Percentiles rank a stretch among this genome's conserved stretches.
Evolutionary conservation across 257 asterid species (phyloP).

Genomic region (Lantana camara): DNA sequence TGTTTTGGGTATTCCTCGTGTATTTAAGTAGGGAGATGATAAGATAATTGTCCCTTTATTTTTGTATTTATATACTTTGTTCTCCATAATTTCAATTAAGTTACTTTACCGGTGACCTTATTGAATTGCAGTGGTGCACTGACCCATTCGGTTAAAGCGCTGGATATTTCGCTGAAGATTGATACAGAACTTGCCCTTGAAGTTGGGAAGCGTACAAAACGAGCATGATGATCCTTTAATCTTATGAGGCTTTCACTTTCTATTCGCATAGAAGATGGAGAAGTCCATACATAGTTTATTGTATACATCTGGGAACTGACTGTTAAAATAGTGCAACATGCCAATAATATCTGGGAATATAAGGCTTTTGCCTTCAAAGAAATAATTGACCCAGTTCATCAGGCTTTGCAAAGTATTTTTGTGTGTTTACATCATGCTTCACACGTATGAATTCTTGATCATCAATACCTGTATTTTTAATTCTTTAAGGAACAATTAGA

Average conservation of each 20-base stretch:
- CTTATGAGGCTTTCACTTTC: background rate
- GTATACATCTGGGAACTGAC: background rate
- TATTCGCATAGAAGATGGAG: background rate
- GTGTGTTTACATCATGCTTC: background rate
- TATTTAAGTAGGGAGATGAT: too few relatives aligned
- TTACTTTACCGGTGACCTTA: constrained; percentile 1
- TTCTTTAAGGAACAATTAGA: too few relatives aligned
- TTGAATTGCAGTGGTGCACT: constrained; percentile 76
- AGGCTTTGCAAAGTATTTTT: background rate
- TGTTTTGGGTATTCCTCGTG: background rate
- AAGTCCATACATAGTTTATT: background rate
- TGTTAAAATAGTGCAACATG: background rate
- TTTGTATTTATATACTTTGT: background rate
- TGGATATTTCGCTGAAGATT: constrained; percentile 88
- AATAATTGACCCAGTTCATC: background rate
- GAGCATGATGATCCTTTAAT: constrained; percentile 53
- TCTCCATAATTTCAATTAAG: background rate
- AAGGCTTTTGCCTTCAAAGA: background rate
- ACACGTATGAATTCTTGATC: background rate
- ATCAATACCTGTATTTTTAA: too few relatives aligned
- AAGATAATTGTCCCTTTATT: background rate
- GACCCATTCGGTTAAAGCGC: constrained; percentile 96
- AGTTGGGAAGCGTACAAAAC: constrained; percentile 92
- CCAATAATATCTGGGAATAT: background rate
- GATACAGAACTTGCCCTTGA: constrained; percentile 96